These are phyloP conservation scores for Epichloe sibirici DNA, from an alignment of 2,329 filamentous ascomycete species.

Conservation along the genomic window DNA sequence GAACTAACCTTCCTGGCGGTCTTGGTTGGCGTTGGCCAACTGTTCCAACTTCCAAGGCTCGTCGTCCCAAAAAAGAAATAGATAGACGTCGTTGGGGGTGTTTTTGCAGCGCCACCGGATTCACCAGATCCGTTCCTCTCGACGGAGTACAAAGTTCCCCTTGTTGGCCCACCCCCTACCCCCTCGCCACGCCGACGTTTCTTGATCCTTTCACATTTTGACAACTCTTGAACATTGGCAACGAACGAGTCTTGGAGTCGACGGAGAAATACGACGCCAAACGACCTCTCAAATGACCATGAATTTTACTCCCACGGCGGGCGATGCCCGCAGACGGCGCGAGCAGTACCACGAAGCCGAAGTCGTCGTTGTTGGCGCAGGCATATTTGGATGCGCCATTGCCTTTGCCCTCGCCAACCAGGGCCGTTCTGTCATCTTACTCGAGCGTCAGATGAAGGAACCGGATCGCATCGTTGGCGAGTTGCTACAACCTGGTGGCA, in stretches of 20 bases:
- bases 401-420: slow-evolving; percentile 79
- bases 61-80: not conserved
- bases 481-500: slow-evolving; percentile 83
- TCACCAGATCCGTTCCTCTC: not conserved
- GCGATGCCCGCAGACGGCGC: slow-evolving; percentile 33
- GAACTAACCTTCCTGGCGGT: too few species aligned
- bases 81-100: not conserved
- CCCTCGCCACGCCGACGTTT: not conserved
- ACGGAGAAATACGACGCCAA: not conserved
- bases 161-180: not conserved
- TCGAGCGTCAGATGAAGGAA: slow-evolving; percentile 82
- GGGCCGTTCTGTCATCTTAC: slow-evolving; percentile 77
- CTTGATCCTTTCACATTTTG: not conserved
- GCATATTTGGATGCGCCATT: slow-evolving; percentile 76
- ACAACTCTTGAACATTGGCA: too few species aligned
- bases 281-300: not conserved
- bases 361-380: slow-evolving; percentile 84
- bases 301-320: slow-evolving; percentile 12
- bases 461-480: slow-evolving; percentile 95
- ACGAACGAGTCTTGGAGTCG: not conserved
- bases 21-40: not conserved
- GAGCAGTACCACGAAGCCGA: slow-evolving; percentile 55
- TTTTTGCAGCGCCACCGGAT: not conserved
- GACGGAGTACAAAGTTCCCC: not conserved
- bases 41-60: not conserved